Percentiles rank a stretch among this genome's conserved stretches.
These are phyloP conservation scores for Aphelidium insulamus DNA, from an alignment of 371 early-diverging fungal species.

Conservation along the genomic window DNA sequence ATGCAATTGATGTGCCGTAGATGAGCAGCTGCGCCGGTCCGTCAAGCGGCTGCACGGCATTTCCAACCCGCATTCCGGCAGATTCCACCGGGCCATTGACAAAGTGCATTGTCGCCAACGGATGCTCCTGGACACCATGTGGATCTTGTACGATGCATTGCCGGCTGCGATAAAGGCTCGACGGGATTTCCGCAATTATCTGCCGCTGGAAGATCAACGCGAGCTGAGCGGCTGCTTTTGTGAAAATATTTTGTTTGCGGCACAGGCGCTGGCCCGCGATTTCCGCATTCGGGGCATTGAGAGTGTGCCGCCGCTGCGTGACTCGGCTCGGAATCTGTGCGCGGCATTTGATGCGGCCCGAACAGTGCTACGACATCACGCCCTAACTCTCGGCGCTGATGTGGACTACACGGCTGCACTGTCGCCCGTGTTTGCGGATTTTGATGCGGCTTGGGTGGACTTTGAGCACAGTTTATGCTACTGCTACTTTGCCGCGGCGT, in stretches of 20 bases:
- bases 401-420: constrained; percentile 8
- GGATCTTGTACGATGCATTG: constrained; percentile 10
- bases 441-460: constrained; percentile 30
- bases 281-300: constrained; percentile 35
- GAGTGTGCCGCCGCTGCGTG: constrained; percentile 13
- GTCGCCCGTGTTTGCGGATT: constrained; percentile 18
- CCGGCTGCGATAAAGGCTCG: constrained; percentile 8
- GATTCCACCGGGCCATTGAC: constrained; percentile 15
- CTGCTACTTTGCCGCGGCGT: constrained; percentile 27
- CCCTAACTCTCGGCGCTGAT: constrained; percentile 2
- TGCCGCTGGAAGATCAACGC: constrained; percentile 29
- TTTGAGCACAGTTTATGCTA: constrained; percentile 34
- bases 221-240: constrained; percentile 28
- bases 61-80: constrained; percentile 7
- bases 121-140: constrained; percentile 11
- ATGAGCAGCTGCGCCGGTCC: constrained; percentile 11
- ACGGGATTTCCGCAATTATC: constrained; percentile 17
- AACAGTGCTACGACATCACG: constrained; percentile 12
- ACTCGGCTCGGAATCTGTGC: constrained; percentile 18
- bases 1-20: too few species aligned
- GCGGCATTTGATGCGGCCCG: constrained; percentile 23
- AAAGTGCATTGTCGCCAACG: constrained; percentile 21
- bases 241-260: constrained; percentile 34
- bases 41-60: constrained; percentile 9
- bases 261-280: constrained; percentile 27